phyloP scores from a whole-genome alignment of 2,329 filamentous ascomycete species.

The Xylaria sp. region DNA sequence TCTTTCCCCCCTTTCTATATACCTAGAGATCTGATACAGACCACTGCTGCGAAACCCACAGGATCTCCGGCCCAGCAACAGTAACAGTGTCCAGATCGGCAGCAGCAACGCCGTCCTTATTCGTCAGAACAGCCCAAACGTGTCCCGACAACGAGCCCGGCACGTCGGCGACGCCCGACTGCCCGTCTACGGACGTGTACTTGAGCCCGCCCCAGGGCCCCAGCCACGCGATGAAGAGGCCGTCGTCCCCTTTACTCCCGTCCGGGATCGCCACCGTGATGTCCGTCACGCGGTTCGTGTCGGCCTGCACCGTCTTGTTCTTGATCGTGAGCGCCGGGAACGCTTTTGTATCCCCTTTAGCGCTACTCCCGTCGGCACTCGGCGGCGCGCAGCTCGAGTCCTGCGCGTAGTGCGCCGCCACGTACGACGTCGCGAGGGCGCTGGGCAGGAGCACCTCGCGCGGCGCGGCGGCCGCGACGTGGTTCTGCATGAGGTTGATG shows the following conservation, averaged over 20 bases:
- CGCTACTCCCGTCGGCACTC: neutral
- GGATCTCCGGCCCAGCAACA: conserved; percentile 52
- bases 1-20: neutral
- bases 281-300: conserved; percentile 36
- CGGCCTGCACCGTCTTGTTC: conserved; percentile 28
- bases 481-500: conserved; percentile 55
- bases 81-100: conserved; percentile 41
- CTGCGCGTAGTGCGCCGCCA: conserved; percentile 47
- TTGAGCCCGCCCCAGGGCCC: conserved; percentile 51
- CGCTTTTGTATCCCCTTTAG: neutral
- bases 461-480: conserved; percentile 48
- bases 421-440: conserved; percentile 49
- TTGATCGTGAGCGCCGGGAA: conserved; percentile 45
- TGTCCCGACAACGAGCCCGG: conserved; percentile 51
- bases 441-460: conserved; percentile 51
- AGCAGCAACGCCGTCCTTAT: conserved; percentile 39
- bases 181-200: conserved; percentile 45
- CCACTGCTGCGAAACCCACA: conserved; percentile 50
- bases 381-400: conserved; percentile 41
- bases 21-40: conserved; percentile 22
- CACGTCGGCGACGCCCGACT: conserved; percentile 44
- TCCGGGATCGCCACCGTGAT: conserved; percentile 43
- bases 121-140: conserved; percentile 52
- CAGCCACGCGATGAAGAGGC: conserved; percentile 52
- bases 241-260: conserved; percentile 24